A percentile compares a stretch with the other conserved stretches of the same genome.
These are phyloP conservation scores for Pyrenophora graminea DNA, from an alignment of 2,329 filamentous ascomycete species.

Conservation along the genomic window DNA sequence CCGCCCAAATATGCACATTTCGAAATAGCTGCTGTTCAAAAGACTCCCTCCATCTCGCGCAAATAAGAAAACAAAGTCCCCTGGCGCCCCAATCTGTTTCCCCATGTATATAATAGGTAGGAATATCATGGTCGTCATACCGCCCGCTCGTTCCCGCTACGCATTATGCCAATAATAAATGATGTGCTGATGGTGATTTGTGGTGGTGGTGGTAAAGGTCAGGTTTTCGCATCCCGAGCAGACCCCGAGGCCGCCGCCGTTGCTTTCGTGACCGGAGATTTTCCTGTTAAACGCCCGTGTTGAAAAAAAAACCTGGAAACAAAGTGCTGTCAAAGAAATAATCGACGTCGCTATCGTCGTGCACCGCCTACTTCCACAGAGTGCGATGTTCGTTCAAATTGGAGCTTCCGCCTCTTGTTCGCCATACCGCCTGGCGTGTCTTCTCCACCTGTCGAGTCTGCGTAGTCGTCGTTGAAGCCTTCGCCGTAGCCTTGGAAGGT, in stretches of 20 bases:
- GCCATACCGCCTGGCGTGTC: slow-evolving; percentile 55
- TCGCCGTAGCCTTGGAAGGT: slow-evolving; percentile 77
- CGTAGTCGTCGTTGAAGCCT: slow-evolving; percentile 69
- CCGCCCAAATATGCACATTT: slow-evolving; percentile 28
- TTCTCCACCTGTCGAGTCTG: slow-evolving; percentile 72
- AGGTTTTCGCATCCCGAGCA: background rate
- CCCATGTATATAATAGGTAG: slow-evolving; percentile 12
- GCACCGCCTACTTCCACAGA: slow-evolving; percentile 43
- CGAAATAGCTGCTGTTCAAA: slow-evolving; percentile 5
- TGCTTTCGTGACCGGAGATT: slow-evolving; percentile 11
- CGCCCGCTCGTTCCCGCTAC: slow-evolving; percentile 8
- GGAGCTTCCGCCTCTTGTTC: slow-evolving; percentile 42
- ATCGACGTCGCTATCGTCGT: slow-evolving; percentile 33
- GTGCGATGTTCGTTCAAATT: slow-evolving; percentile 42
- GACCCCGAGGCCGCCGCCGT: slow-evolving; percentile 3
- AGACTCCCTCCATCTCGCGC: background rate
- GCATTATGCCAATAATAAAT: slow-evolving; percentile 18
- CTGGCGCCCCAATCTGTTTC: slow-evolving; percentile 12
- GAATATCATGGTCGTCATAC: slow-evolving; percentile 17
- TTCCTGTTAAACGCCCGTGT: slow-evolving; percentile 13
- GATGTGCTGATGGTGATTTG: slow-evolving; percentile 2
- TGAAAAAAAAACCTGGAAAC: slow-evolving; percentile 6
- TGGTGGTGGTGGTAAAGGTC: slow-evolving; percentile 1
- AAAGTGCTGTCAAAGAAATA: slow-evolving; percentile 19
- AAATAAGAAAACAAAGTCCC: slow-evolving; percentile 1